Evolutionary conservation across 805 yeast genomes (phyloP), one percentile per base, ranked within the genome.

Genomic region (Candida glaebosa): DNA sequence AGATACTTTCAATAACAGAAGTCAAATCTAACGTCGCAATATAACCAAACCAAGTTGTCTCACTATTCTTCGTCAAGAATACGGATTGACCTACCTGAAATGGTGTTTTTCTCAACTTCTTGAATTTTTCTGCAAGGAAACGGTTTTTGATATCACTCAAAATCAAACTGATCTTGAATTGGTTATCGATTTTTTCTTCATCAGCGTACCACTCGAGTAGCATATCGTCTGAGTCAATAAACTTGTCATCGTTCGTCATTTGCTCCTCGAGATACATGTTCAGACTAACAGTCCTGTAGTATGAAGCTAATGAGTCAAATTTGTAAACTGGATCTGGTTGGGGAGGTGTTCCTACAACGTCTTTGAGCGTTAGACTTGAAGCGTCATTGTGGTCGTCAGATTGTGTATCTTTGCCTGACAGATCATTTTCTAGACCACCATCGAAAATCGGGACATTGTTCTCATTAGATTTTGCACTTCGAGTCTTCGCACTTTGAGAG

Each of bases 201-300:
- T 67, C 74, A 15, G 57, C 63, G 45, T 52, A 68, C 82, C 83
- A 81, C 41, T 74, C 75, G 34, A 81, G 63, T 6, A 67, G 60
- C 48, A 79, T 71, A 39, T 76, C 75, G 0, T 71, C 63, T 0
- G 61, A 43, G 3, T 58, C 55, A 17, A 68, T 53, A 18, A 56
- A 47, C 6, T 70, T 67, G 31, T 57, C 57, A 6, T 54, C 44
- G 34, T 60, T 53, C 32, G 55, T 51, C 30, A 60, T 46, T 40
- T 75, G 71, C 50, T 83, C 86, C 54, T 84, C 90, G 32, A 81
- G 63, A 44, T 79, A 81, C 41, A 83, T 56, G 40, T 81, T 81
- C 57, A 75, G 75, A 41, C 84, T 73, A 66, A 81, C 75, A 47
- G 79, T 81, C 46, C 73, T 63, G 53, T 74, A 76, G 52, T 84